A percentile compares a stretch with the other conserved stretches of the same genome.
These are phyloP conservation scores for Colletotrichum navitas DNA, from an alignment of 2,329 filamentous ascomycete species.

Conservation along the genomic window DNA sequence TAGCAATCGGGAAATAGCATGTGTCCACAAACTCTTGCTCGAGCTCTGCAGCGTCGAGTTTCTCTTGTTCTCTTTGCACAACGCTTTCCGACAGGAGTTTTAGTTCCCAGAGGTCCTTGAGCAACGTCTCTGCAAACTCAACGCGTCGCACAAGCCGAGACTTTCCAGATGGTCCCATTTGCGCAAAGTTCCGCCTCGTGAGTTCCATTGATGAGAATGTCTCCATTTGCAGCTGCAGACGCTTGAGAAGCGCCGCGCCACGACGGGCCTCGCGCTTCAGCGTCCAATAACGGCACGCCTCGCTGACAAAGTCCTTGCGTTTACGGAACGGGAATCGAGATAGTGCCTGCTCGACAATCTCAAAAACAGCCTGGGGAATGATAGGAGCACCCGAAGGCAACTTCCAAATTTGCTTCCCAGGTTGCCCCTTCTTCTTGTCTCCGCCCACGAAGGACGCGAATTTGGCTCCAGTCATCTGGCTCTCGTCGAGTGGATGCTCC, in stretches of 20 bases:
- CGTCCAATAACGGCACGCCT: constrained; percentile 98
- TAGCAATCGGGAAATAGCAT: constrained; percentile 90
- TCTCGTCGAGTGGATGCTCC: constrained; percentile 82
- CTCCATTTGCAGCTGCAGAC: constrained; percentile 94
- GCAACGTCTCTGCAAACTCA: constrained; percentile 83
- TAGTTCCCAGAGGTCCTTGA: constrained; percentile 83
- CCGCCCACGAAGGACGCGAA: constrained; percentile 77
- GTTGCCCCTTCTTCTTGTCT: constrained; percentile 81
- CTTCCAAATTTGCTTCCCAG: constrained; percentile 83
- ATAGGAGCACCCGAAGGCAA: constrained; percentile 94
- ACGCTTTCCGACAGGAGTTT: constrained; percentile 77
- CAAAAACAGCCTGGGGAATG: constrained; percentile 88
- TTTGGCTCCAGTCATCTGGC: constrained; percentile 86
- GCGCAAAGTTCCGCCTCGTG: constrained; percentile 93
- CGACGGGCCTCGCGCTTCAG: constrained; percentile 93
- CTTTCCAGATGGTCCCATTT: constrained; percentile 88
- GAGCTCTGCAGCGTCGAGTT: constrained; percentile 81
- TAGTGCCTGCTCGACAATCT: constrained; percentile 86
- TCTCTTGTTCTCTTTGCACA: constrained; percentile 81
- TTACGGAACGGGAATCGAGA: constrained; percentile 84
- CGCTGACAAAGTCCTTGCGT: constrained; percentile 91
- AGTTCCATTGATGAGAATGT: constrained; percentile 98
- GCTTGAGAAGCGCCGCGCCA: constrained; percentile 91
- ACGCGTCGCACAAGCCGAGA: constrained; percentile 84
- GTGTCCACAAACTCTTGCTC: constrained; percentile 86